These are phyloP conservation scores for Litchi chinensis DNA, from an alignment of 345 rosid species.

Conservation along the genomic window DNA sequence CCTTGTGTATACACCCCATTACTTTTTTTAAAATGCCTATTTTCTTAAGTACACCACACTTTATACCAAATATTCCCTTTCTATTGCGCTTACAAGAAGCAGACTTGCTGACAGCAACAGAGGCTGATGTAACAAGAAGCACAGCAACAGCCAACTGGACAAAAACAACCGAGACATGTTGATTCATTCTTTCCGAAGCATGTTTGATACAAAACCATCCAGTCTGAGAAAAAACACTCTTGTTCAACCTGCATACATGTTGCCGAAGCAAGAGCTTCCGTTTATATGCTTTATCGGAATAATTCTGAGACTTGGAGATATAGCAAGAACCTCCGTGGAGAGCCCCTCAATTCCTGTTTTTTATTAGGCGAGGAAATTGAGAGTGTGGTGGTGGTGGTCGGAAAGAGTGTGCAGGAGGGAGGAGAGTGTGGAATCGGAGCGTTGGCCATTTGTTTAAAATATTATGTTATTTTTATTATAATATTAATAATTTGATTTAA, in stretches of 20 bases:
- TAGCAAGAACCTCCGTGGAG: conserved; percentile 56
- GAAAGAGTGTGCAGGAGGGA: no score
- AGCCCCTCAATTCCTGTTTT: conserved; percentile 30
- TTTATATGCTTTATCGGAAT: conserved; percentile 4
- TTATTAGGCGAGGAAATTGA: no score
- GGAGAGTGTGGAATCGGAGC: no score
- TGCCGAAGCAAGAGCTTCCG: conserved; percentile 9
- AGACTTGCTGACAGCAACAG: conserved; percentile 47
- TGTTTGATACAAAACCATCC: conserved; percentile 29
- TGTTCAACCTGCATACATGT: conserved; percentile 3
- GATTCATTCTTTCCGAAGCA: conserved; percentile 40
- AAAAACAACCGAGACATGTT: conserved; percentile 43
- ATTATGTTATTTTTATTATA: no score
- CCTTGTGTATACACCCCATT: no score
- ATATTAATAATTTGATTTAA: no score
- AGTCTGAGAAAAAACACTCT: conserved; percentile 21
- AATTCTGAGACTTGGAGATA: conserved; percentile 22
- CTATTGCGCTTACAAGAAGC: conserved; percentile 61
- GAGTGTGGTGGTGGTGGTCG: no score
- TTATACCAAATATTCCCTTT: no score
- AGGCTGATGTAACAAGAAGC: conserved; percentile 63
- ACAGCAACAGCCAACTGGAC: conserved; percentile 45
- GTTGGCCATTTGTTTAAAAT: no score
- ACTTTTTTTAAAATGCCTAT: no score
- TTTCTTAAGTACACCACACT: no score